Evolutionary conservation across 1,284 basidiomycete species (phyloP), one percentile per base, ranked within the genome.

Genomic region (Fomes fomentarius): DNA sequence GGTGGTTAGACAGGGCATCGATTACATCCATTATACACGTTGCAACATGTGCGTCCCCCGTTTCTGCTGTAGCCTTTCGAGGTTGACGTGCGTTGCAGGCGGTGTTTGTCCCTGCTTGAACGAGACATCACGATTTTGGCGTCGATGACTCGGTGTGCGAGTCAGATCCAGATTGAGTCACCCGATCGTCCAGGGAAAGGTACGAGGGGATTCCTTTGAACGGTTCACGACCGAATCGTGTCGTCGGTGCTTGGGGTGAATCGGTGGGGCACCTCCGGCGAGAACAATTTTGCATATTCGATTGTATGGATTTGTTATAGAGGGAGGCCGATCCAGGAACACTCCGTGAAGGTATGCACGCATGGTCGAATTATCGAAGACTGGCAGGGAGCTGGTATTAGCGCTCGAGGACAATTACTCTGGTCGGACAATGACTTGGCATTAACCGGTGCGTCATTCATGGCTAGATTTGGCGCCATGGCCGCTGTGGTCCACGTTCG

Each of bases 141-240:
- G 15, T 2, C 14, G 25, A 34, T 52, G 50, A 47, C 50, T 52
- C 50, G 37, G 38, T 44, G 50, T 45, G 35, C 26, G 50, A 51
- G 22, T 8, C 19, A 17, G n/a, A 15, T 12, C 26, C 26, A 11
- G 24, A 44, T 39, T 30, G 25, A 41, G 42, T 19, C 26, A 22
- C 15, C 10, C 25, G 19, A 50, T 43, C 31, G 19, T n/a, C n/a
- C 11, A 15, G 35, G 21, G n/a, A n/a, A n/a, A n/a, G n/a, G n/a
- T n/a, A n/a, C n/a, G n/a, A n/a, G n/a, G n/a, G n/a, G n/a, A n/a
- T n/a, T n/a, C n/a, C n/a, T n/a, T n/a, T n/a, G n/a, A n/a, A n/a
- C n/a, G n/a, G n/a, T n/a, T n/a, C n/a, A n/a, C n/a, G n/a, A n/a
- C n/a, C n/a, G n/a, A n/a, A n/a, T n/a, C n/a, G n/a, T n/a, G n/a